Conservation (phyloP, 2,329 filamentous ascomycete species). For the Alternaria conjuncta region DNA sequence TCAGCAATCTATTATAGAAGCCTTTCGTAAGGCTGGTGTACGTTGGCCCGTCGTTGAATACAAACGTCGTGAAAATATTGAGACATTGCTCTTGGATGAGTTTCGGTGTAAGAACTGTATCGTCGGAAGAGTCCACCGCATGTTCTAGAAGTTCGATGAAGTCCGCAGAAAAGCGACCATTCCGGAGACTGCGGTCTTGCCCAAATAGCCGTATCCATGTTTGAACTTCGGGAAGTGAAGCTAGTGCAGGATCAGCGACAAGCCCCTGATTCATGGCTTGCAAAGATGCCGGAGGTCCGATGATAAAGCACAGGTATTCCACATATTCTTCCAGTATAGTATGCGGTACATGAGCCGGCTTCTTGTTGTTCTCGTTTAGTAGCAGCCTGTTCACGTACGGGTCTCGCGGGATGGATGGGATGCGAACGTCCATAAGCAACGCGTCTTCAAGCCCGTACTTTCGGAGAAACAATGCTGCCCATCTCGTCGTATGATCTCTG, state of each 20-base stretch:
- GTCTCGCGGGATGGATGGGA: slow-evolving; percentile 24
- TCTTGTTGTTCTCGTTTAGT: neutral
- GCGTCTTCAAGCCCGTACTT: slow-evolving; percentile 22
- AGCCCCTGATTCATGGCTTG: slow-evolving; percentile 26
- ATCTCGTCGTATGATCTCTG: slow-evolving; percentile 26
- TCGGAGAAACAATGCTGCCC: slow-evolving; percentile 32
- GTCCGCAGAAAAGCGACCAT: neutral
- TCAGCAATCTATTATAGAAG: neutral
- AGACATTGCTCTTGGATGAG: slow-evolving; percentile 22
- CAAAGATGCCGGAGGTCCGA: slow-evolving; percentile 29
- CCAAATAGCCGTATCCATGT: slow-evolving; percentile 37
- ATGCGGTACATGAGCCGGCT: slow-evolving; percentile 18
- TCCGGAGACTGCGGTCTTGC: neutral
- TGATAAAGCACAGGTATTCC: slow-evolving; percentile 24
- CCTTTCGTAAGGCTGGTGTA: neutral
- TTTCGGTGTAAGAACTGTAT: slow-evolving; percentile 15
- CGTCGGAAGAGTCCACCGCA: neutral
- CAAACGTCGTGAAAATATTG: slow-evolving; percentile 17
- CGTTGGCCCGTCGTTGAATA: slow-evolving; percentile 17
- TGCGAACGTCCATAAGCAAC: neutral
- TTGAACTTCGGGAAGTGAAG: slow-evolving; percentile 9
- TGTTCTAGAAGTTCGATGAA: slow-evolving; percentile 4
- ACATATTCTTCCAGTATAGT: slow-evolving; percentile 32
- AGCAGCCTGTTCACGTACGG: slow-evolving; percentile 2
- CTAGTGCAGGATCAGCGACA: slow-evolving; percentile 5